Evolutionary conservation across 2,329 filamentous ascomycete species (phyloP), one percentile per base, ranked within the genome.

Genomic region (Sporothrix globosa): DNA sequence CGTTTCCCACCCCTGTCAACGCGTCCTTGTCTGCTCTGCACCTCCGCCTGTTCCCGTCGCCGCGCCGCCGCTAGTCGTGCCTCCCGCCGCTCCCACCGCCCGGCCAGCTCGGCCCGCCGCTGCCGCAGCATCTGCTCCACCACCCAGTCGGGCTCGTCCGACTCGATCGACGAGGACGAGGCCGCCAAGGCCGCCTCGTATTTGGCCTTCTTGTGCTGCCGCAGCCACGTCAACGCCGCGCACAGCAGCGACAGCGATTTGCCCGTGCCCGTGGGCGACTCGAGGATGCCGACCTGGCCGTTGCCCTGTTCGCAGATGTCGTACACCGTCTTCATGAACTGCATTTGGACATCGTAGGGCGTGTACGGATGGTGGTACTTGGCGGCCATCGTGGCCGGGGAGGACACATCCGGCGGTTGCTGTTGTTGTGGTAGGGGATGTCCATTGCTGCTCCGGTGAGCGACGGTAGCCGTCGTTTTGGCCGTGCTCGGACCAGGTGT

Each of bases 181-280:
- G 34, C 34, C 71, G 78, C 83, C 70, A 83, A 85, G 60, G 76
- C 85, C 74, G 77, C 85, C 79, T 83, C 91, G 79, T 83, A 90
- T 80, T 72, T 78, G 75, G 76, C 83, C 78, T 80, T 88, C 78
- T 96, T 95, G 80, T 94, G 87, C 70, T 92, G 87, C 63, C 94
- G 90, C n/a, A 97, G 84, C 94, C 94, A 97, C 2, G 93, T 97
- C 76, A 97, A 80, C 6, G 93, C 90, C 53, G 91, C 91, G 77
- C 94, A 97, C 73, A 97, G 96, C 39, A 97, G 84, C 74, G 94
- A 97, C 58, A 97, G 81, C 1, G 94, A 97, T 85, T 97, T 97
- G 58, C 94, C 94, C 73, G 88, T 91, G 79, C 94, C 94, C 54
- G 94, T 97, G n/a, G 94, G 94, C 60, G 92, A 97, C 78, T 97